Base-by-base conservation (phyloP, 306 rosid genomes). In the Medicago ruthenica region DNA sequence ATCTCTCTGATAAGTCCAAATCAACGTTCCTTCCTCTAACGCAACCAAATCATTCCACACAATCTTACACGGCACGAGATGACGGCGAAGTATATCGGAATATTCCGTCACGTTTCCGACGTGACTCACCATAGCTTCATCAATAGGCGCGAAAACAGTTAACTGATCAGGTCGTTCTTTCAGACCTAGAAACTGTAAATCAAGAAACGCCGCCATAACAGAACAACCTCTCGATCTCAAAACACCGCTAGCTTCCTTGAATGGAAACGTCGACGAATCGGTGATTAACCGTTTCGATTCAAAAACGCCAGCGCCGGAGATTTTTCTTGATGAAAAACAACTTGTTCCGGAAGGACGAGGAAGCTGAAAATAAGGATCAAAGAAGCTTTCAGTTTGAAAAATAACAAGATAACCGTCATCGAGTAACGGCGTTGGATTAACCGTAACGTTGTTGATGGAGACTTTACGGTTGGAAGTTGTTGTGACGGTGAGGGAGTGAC, bases 381-480 rank as follows among this genome's bases (percentile, higher is more conserved):
- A 83, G 84, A 88, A 82, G 31, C 20, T 64, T 0, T 78, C 66
- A 14, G 74, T 82, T 20, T 75, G 76, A 55, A 82, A 88, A 69
- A 90, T 78, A 10, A 82, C 41, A 44, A 90, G 76, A 16, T 77
- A 69, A n/a, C 78, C 87, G 47, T 88, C 86, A n/a, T 59, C 76
- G 70, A 71, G 87, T 12, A 90, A 24, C 15, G 87, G 93, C 3
- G 68, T 45, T 9, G 57, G 58, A 7, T 76, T 48, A 36, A 88
- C 67, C 39, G 89, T 76, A 9, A 88, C 81, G 51, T 88, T 86
- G 87, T 87, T 90, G 80, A 88, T 58, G 13, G 93, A 86, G 69
- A 88, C 69, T 10, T 9, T 63, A 53, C 7, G 15, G 18, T 7
- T 3, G 5, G 78, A 62, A 42, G 88, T 83, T 39, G 91, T 87